Base-by-base conservation (phyloP, 2,329 filamentous ascomycete genomes). In the Aspergillus sp. region DNA sequence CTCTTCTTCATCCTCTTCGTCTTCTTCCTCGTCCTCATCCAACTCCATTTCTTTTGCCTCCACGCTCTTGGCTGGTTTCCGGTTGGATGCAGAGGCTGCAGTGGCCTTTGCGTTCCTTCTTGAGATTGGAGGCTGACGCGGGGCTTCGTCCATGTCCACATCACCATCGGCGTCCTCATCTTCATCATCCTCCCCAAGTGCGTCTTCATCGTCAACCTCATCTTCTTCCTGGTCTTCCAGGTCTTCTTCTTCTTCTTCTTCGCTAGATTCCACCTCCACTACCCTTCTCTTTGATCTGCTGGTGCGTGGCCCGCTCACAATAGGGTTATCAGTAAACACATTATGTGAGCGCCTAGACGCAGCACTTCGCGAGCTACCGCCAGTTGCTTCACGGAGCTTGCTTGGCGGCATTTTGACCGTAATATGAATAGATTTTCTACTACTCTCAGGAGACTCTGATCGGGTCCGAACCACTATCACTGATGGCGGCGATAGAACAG, bases 341-440 rank as follows among this genome's bases (percentile, higher is more conserved):
- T 81, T 80, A 60, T 72, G 65, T 32, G 68, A 67, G 51, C 72
- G 71, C 55, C 68, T 66, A 65, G 68, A 53, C 41, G 68, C 48
- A 52, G 61, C 61, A 30, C 66, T 62, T 36, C 72, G 64, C 32
- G 62, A 59, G 56, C 63, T 64, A 57, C 69, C 65, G 47, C 68
- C 70, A 47, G 75, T 80, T 24, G 76, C 78, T 63, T 81, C 79
- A 32, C 78, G 78, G 54, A 81, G 67, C 66, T 79, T 81, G 64
- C 72, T 79, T 18, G 78, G 74, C 17, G 79, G 76, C 74, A 80
- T 80, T 62, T 78, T 81, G 50, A 81, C 74, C 5, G 76, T 81
- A 53, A 81, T 65, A 60, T 74, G 75, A 48, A 81, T 75, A 41
- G 77, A 77, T 64, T 71, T 75, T 58, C 69, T 68, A 17, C 64